These are phyloP conservation scores for Fusarium sulawesiense DNA, from an alignment of 2,329 filamentous ascomycete species.

Conservation along the genomic window DNA sequence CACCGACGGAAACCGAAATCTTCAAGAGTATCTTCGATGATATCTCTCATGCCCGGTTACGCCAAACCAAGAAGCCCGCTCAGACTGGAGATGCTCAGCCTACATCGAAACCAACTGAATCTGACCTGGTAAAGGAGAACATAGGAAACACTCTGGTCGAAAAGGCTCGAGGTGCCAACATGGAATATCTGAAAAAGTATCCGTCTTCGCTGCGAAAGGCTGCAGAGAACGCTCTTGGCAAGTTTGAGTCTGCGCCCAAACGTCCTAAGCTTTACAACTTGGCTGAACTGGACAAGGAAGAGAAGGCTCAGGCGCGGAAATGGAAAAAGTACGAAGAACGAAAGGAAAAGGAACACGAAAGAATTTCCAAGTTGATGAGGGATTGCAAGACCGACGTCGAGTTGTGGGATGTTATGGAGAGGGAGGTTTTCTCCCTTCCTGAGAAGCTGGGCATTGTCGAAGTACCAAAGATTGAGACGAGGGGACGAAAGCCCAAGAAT, in stretches of 20 bases:
- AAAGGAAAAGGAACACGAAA: slow-evolving; percentile 59
- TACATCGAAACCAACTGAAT: not conserved
- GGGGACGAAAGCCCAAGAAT: slow-evolving; percentile 25
- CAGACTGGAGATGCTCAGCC: slow-evolving; percentile 1
- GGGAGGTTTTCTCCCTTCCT: slow-evolving; percentile 73
- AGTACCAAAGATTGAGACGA: not conserved
- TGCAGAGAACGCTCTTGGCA: slow-evolving; percentile 54
- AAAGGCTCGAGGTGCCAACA: slow-evolving; percentile 48
- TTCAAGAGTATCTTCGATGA: slow-evolving; percentile 68
- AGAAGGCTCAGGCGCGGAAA: slow-evolving; percentile 52
- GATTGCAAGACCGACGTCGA: slow-evolving; percentile 69
- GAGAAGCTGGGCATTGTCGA: slow-evolving; percentile 64
- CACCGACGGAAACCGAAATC: slow-evolving; percentile 66
- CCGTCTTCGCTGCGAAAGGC: slow-evolving; percentile 55
- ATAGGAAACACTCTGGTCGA: slow-evolving; percentile 50
- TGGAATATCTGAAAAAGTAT: slow-evolving; percentile 53
- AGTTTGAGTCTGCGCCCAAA: slow-evolving; percentile 51
- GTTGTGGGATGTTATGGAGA: slow-evolving; percentile 74
- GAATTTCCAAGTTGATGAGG: slow-evolving; percentile 66
- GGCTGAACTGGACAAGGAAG: slow-evolving; percentile 48
- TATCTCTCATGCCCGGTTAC: slow-evolving; percentile 53
- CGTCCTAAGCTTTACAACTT: slow-evolving; percentile 42
- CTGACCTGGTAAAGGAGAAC: not conserved
- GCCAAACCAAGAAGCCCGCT: slow-evolving; percentile 43
- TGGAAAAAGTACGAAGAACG: slow-evolving; percentile 51